A percentile compares a stretch with the other conserved stretches of the same genome.
phyloP scores from a whole-genome alignment of 2,329 filamentous ascomycete genomes.

The Phialophora tarda region DNA sequence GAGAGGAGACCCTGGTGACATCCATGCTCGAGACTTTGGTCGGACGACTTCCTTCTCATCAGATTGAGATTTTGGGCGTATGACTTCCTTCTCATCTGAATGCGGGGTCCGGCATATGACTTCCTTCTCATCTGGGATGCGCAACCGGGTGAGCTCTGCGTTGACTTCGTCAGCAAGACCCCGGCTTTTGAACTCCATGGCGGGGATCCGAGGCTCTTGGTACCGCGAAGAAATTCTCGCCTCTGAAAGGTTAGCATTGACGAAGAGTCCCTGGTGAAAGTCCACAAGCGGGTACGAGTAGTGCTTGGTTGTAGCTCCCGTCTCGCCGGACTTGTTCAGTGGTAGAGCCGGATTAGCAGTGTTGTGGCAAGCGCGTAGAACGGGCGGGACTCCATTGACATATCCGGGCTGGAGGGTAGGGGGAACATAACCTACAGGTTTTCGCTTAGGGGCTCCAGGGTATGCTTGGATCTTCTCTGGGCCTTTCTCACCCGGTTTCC shows the following conservation, averaged over 20 bases:
- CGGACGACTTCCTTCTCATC: background rate
- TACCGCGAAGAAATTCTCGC: constrained; percentile 4
- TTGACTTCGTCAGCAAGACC: constrained; percentile 19
- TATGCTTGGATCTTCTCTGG: constrained; percentile 21
- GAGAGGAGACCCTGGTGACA: constrained; percentile 14
- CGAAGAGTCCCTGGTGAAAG: constrained; percentile 28
- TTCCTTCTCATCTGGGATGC: background rate
- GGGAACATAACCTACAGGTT: constrained; percentile 22
- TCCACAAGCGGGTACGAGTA: constrained; percentile 32
- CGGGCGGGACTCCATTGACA: constrained; percentile 25
- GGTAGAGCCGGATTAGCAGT: background rate
- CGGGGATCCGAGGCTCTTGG: constrained; percentile 31
- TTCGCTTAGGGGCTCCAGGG: constrained; percentile 12
- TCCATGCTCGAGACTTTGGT: constrained; percentile 5
- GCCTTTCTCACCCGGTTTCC: background rate
- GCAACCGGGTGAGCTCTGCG: constrained; percentile 14
- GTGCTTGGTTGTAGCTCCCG: background rate
- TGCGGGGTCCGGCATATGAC: background rate
- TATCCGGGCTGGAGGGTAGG: constrained; percentile 29
- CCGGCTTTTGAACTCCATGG: constrained; percentile 14
- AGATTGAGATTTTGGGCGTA: background rate
- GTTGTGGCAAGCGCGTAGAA: constrained; percentile 16
- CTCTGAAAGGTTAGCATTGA: constrained; percentile 27
- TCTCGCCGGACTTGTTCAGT: background rate
- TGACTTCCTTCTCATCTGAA: background rate